Base-by-base conservation (phyloP, 202 grass and related monocot species). In the Panicum hallii region DNA sequence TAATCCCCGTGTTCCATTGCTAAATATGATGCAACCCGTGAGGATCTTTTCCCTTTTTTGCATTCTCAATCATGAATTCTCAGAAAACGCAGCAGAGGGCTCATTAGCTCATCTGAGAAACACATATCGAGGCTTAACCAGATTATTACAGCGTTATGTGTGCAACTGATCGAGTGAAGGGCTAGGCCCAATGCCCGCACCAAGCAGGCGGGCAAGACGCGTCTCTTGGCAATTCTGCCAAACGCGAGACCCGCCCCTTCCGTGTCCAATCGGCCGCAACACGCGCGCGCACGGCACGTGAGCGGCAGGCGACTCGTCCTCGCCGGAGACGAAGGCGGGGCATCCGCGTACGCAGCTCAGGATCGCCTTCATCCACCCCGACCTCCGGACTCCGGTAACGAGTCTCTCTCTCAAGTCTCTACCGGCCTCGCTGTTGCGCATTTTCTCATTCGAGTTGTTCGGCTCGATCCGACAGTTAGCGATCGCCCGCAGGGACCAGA, bases 371-470 rank as follows among this genome's bases (percentile, higher is more conserved):
- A 58, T 85, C 88, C 80, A 69, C 67, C 88, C 81, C 28, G 67
- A 82, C 67, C 85, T 76, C 28, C 17, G 77, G 85, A 79, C 87
- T 90, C 88, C 52, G 86, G 89, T 97, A 66, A 74, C 76, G 9
- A 5, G 1, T 40, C 42, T 65, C 77, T n/a, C 60, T 60, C 45
- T 60, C 56, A 58, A 23, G 19, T 80, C 32, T 81, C 56, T 23
- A 3, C 56, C 19, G 14, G 41, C 52, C 20, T 70, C n/a, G 10
- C 7, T 54, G 5, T 47, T 47, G 54, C 26, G 57, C 62, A 48
- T 48, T 77, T 67, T 63, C 11, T 56, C 42, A 9, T 69, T 77
- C 47, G 52, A 22, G 11, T 58, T 86, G 11, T 58, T 86, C 40
- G 36, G 6, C 34, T 70, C 38, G 12, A 70, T 88, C 22, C 50